A percentile compares a stretch with the other conserved stretches of the same genome.
phyloP scores from a whole-genome alignment of 306 rosid genomes.

The Elaeagnus macrophylla region DNA sequence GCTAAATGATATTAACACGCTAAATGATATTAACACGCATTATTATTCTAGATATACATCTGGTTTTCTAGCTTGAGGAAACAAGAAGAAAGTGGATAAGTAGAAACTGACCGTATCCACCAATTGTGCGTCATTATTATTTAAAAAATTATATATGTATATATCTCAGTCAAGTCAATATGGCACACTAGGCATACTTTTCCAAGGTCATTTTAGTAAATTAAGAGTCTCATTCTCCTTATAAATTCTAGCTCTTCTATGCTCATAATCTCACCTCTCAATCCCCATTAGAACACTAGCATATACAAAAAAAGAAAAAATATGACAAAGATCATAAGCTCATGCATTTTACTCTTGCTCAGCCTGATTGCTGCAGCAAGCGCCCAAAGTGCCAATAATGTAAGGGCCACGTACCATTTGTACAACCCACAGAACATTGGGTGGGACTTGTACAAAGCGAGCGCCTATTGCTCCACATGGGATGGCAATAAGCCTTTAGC shows the following conservation, averaged over 20 bases:
- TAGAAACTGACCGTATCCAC: too few relatives aligned
- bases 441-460: conserved; percentile 49
- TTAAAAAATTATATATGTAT: too few relatives aligned
- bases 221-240: background rate
- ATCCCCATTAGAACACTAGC: background rate
- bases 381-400: conserved; percentile 48
- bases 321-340: conserved; percentile 19
- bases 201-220: too few relatives aligned
- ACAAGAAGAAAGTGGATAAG: too few relatives aligned
- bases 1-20: too few relatives aligned
- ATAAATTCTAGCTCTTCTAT: background rate
- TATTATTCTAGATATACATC: too few relatives aligned
- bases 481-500: conserved; percentile 49
- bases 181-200: too few relatives aligned
- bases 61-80: too few relatives aligned
- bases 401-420: conserved; percentile 54
- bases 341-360: background rate
- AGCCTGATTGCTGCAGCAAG: conserved; percentile 21
- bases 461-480: conserved; percentile 72
- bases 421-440: conserved; percentile 49
- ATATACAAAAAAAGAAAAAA: background rate
- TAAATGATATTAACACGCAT: too few relatives aligned
- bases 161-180: too few relatives aligned
- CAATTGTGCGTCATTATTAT: too few relatives aligned
- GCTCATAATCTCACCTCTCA: background rate